Conservation (phyloP, 78 protist genomes). For the Dictyostelium discoideum region dicty_2.7 NC_007091.3:1000001-1000500, state of each 20-base stretch:
- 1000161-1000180: background rate
- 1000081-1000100: slow-evolving; percentile 13
- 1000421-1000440: background rate
- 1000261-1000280: background rate
- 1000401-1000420: background rate
- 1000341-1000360: slow-evolving; percentile 38
- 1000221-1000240: background rate
- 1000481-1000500: background rate
- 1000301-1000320: slow-evolving; percentile 1
- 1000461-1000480: slow-evolving; percentile 59
- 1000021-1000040: background rate
- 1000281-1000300: background rate
- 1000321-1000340: slow-evolving; percentile 3
- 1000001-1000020: slow-evolving; percentile 32
- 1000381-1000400: slow-evolving; percentile 15
- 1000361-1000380: slow-evolving; percentile 40
- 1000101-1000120: background rate
- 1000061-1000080: slow-evolving; percentile 18
- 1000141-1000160: no score
- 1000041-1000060: background rate
- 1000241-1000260: background rate
- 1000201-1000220: background rate
- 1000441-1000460: slow-evolving; percentile 36
- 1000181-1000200: background rate
- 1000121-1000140: background rate